These are phyloP conservation scores for Leccinellum luteum DNA, from an alignment of 768 basidiomycete species.

Conservation along the genomic window DNA sequence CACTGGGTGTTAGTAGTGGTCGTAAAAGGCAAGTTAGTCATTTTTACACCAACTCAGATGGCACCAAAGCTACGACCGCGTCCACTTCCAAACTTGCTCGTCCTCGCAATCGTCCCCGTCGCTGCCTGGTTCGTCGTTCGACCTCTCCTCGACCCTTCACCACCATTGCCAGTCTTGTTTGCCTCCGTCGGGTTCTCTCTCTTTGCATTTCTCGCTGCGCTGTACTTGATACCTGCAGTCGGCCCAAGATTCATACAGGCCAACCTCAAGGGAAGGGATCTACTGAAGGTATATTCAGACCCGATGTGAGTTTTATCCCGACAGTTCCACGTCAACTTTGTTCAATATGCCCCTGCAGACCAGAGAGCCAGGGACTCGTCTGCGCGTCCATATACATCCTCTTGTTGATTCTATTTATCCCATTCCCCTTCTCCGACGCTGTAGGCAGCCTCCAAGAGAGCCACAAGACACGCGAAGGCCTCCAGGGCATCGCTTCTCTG, in stretches of 20 bases:
- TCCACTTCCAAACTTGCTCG: slow-evolving; percentile 49
- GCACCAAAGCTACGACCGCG: slow-evolving; percentile 37
- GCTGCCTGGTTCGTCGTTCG: slow-evolving; percentile 72
- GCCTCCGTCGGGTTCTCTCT: slow-evolving; percentile 81
- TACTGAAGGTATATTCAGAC: slow-evolving; percentile 76
- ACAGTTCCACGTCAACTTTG: background rate
- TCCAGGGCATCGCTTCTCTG: slow-evolving; percentile 49
- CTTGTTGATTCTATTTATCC: slow-evolving; percentile 87
- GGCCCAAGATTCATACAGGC: slow-evolving; percentile 78
- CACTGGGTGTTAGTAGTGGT: slow-evolving; percentile 4
- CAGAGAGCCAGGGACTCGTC: slow-evolving; percentile 91
- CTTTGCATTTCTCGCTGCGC: slow-evolving; percentile 72
- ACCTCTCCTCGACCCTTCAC: slow-evolving; percentile 66
- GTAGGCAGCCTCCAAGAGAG: slow-evolving; percentile 47
- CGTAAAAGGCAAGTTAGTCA: slow-evolving; percentile 13
- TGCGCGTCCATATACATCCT: slow-evolving; percentile 88
- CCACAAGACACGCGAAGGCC: slow-evolving; percentile 45
- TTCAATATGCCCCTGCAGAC: slow-evolving; percentile 48
- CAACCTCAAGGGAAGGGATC: slow-evolving; percentile 80
- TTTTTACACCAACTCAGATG: no score
- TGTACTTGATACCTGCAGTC: slow-evolving; percentile 80
- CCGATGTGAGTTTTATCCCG: slow-evolving; percentile 57
- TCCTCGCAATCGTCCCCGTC: slow-evolving; percentile 62
- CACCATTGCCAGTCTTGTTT: slow-evolving; percentile 70
- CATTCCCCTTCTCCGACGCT: slow-evolving; percentile 86